Conservation (phyloP, 306 rosid genomes). For the Quercus ilex region DNA sequence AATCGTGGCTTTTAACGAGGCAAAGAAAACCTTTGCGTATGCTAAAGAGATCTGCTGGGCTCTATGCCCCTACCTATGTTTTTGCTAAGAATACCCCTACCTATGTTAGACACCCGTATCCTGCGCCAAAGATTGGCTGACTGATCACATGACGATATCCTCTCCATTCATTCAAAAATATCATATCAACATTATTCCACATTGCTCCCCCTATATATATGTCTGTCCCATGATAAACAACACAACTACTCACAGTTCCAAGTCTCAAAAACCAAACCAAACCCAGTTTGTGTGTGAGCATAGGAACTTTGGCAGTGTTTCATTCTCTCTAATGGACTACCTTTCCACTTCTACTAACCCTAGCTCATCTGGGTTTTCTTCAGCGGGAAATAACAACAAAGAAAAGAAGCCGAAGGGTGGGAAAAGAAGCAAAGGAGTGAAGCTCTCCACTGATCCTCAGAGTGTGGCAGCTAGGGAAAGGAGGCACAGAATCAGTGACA, state of each 20-base stretch:
- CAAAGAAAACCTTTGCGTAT: conserved; percentile 21
- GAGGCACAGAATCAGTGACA: conserved; percentile 81
- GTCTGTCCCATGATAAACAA: not conserved
- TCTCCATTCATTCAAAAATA: conserved; percentile 22
- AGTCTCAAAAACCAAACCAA: conserved; percentile 2
- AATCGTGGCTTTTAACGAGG: not conserved
- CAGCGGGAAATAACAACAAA: conserved; percentile 23
- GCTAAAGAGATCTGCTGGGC: conserved; percentile 14
- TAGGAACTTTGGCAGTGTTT: not conserved
- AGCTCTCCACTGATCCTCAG: conserved; percentile 88
- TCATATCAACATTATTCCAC: conserved; percentile 15
- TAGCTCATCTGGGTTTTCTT: conserved; percentile 37
- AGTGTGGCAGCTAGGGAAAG: conserved; percentile 92
- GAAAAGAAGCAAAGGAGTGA: conserved; percentile 43
- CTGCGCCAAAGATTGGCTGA: conserved; percentile 78
- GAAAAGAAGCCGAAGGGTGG: conserved; percentile 19
- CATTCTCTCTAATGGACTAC: conserved; percentile 39
- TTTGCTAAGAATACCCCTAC: too few species aligned
- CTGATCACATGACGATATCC: conserved; percentile 50
- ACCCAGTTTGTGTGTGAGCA: not conserved
- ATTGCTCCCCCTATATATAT: conserved; percentile 22
- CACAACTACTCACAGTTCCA: not conserved
- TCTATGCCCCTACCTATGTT: conserved; percentile 23
- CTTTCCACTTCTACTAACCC: conserved; percentile 8
- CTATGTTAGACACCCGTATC: conserved; percentile 64